Percentiles rank a stretch among this genome's conserved stretches.
Conservation (phyloP, 2,329 filamentous ascomycete genomes). For the Diaporthe ilicicola region DNA sequence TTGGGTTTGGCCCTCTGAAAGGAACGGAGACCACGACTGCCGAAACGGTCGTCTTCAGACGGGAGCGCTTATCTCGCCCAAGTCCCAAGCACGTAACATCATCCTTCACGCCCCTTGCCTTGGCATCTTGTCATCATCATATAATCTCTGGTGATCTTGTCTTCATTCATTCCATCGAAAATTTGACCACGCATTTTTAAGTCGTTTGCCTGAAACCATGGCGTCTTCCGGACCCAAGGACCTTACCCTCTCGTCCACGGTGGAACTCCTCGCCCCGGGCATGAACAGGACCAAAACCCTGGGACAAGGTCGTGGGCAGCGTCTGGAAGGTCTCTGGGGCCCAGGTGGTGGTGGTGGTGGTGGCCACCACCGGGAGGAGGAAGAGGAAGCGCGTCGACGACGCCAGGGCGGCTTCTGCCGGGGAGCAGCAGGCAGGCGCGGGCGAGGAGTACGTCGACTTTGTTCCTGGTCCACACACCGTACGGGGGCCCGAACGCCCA, state of each 20-base stretch:
- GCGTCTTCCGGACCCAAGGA: neutral
- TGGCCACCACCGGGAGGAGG: neutral
- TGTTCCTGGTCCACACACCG: constrained; percentile 25
- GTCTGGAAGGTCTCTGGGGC: neutral
- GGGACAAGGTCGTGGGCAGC: neutral
- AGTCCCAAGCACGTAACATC: neutral
- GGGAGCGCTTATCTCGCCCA: neutral
- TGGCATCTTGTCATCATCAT: neutral
- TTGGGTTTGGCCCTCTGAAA: too few species aligned
- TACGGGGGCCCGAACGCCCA: constrained; percentile 6
- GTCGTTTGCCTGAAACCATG: neutral
- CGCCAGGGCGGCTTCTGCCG: neutral
- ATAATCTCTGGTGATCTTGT: too few species aligned
- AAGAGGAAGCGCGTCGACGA: neutral
- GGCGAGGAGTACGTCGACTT: constrained; percentile 7
- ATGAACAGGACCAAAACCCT: constrained; percentile 10
- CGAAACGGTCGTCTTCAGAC: neutral
- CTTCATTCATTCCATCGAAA: too few species aligned
- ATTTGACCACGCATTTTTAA: neutral
- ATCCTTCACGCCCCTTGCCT: neutral
- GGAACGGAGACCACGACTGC: neutral
- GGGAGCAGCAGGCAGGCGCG: accelerated
- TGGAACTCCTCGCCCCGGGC: neutral
- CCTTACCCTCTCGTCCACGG: neutral
- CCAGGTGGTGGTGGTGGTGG: too few species aligned